phyloP scores from a whole-genome alignment of 495 filamentous ascomycete genomes.

The Neurospora hispaniola region DNA sequence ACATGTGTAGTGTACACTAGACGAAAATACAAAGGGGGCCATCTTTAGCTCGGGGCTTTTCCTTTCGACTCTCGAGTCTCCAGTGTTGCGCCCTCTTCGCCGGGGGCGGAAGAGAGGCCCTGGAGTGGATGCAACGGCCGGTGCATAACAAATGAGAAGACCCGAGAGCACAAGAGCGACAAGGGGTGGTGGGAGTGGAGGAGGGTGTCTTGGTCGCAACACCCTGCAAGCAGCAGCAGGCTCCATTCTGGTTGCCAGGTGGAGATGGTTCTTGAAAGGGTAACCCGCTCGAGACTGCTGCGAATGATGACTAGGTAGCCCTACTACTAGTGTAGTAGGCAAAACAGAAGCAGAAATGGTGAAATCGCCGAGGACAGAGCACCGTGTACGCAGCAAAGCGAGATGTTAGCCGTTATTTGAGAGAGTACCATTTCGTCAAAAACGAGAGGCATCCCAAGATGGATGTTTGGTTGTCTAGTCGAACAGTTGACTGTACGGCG shows the following conservation, averaged over 20 bases:
- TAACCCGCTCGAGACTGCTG: background rate
- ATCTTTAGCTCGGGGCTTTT: background rate
- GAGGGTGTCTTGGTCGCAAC: conserved; percentile 2
- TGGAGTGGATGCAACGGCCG: conserved; percentile 19
- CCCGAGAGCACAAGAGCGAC: conserved; percentile 6
- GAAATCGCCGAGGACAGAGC: background rate
- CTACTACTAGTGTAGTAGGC: background rate
- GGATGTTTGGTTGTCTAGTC: background rate
- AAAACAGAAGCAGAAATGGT: background rate
- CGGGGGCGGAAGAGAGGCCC: conserved; percentile 13
- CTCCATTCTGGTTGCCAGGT: background rate
- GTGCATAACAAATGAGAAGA: conserved; percentile 10
- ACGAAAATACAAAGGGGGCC: conserved; percentile 13
- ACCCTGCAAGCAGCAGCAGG: conserved; percentile 1
- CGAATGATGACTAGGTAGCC: background rate
- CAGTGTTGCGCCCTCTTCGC: conserved; percentile 7
- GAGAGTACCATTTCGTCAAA: background rate
- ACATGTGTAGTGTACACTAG: conserved; percentile 16
- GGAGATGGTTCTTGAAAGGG: background rate
- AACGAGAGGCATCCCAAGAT: background rate
- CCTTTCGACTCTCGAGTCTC: background rate
- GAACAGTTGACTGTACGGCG: background rate
- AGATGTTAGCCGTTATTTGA: background rate
- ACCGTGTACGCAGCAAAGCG: background rate
- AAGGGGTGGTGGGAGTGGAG: conserved; percentile 10